Conservation (phyloP, 805 yeast genomes). For the Cyberlindnera xylosilytica region DNA sequence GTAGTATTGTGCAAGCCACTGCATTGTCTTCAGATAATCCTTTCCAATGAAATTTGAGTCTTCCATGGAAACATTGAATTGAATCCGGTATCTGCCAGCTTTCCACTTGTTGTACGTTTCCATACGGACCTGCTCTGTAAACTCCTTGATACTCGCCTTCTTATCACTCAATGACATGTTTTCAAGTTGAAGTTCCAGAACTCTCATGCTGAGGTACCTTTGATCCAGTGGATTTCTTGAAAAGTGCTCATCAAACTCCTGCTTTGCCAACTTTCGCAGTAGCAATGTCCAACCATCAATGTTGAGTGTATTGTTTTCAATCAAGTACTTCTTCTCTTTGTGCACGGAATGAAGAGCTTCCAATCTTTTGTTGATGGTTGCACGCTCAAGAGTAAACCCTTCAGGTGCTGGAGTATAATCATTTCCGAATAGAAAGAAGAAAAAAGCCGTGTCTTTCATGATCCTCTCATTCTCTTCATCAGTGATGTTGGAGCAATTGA, state of each 20-base stretch:
- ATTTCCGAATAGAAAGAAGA: constrained; percentile 90
- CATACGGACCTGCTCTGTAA: constrained; percentile 50
- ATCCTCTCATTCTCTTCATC: constrained; percentile 33
- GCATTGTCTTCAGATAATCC: constrained; percentile 84
- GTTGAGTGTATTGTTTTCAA: constrained; percentile 79
- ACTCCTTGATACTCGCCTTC: constrained; percentile 44
- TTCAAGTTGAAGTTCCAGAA: constrained; percentile 2
- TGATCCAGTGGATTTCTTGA: constrained; percentile 1
- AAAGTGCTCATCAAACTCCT: constrained; percentile 2
- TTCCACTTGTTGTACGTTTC: constrained; percentile 74
- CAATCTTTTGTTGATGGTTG: constrained; percentile 33
- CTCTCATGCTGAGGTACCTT: not conserved
- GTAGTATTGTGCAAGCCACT: constrained; percentile 90
- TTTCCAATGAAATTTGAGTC: constrained; percentile 49
- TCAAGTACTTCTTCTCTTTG: constrained; percentile 65
- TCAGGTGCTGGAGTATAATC: constrained; percentile 92
- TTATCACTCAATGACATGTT: constrained; percentile 42
- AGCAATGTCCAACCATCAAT: constrained; percentile 71
- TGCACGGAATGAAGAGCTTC: constrained; percentile 4
- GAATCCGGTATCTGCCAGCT: constrained; percentile 53
- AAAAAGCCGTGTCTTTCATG: constrained; percentile 79
- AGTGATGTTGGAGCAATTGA: constrained; percentile 55
- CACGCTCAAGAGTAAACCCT: constrained; percentile 63
- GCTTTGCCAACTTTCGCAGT: constrained; percentile 20
- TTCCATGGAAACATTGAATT: constrained; percentile 34